Base-by-base conservation (phyloP, 257 asterid species). In the Jasminum sambac region DNA sequence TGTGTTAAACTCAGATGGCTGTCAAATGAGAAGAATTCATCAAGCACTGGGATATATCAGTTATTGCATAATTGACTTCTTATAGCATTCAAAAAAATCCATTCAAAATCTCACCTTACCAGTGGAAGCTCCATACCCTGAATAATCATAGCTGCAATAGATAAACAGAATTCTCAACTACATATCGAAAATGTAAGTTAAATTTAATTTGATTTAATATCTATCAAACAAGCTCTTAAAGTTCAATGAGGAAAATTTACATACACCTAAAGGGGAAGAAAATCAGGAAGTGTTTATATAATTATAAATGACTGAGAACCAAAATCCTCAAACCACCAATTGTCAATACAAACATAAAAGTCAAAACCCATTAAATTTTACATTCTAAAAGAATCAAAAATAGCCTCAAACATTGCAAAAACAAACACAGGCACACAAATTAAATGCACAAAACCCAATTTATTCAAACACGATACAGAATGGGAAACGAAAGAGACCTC, bases 1-100 rank as follows among this genome's bases (percentile, higher is more conserved):
- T 16, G 99, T 95, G 88, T 91, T 95, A 55, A 88, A 74, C 85
- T 95, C 99, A 14, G 99, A 95, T 68, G 98, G 97, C 99, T 95
- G 93, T 60, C 71, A 71, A 16, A 77, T 64, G 70, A 38, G 71
- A 62, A 63, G 60, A 73, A 52, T 61, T 68, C 69, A 68, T 55
- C 23, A 68, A 61, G 61, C 63, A 12, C n/a, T 4, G 40, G 62
- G 6, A 70, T 34, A 38, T 58, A 64, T 40, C 39, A 11, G 16
- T 16, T 11, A n/a, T 42, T 61, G 21, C 14, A 55, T 13, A 65
- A 59, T 37, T 64, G 48, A 13, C 58, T 69, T 70, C 64, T 65
- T 21, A 23, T 59, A 66, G 68, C 48, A 26, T 61, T 11, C n/a
- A n/a, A n/a, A n/a, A 66, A 46, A 7, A 16, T 16, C 55, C 16